phyloP scores from a whole-genome alignment of 2,329 filamentous ascomycete species.

The Epichloe brachyelytri region DNA sequence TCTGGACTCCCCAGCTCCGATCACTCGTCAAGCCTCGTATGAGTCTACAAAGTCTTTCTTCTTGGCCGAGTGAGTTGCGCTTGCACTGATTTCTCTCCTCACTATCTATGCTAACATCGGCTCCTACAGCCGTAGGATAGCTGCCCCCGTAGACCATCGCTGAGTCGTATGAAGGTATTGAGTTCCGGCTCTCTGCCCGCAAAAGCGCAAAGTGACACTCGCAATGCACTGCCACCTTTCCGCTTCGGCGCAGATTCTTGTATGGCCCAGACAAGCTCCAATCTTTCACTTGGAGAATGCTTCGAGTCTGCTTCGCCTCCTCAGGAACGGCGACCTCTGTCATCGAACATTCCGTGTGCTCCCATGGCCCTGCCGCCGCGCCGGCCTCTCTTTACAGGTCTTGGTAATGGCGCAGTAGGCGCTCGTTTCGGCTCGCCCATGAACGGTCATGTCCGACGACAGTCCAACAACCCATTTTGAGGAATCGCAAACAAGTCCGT shows the following conservation, averaged over 20 bases:
- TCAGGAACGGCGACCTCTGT: constrained; percentile 50
- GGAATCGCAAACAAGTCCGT: constrained; percentile 78
- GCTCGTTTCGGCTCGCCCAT: constrained; percentile 66
- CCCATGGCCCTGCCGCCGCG: constrained; percentile 45
- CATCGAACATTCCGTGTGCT: constrained; percentile 45
- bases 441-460: constrained; percentile 56
- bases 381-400: constrained; percentile 51
- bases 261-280: constrained; percentile 17
- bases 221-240: constrained; percentile 50
- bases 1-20: constrained; percentile 43
- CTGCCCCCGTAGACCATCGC: constrained; percentile 58
- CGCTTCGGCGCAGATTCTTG: constrained; percentile 46
- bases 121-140: constrained; percentile 47
- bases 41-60: constrained; percentile 36
- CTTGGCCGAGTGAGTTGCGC: constrained; percentile 37
- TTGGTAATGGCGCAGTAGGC: constrained; percentile 32
- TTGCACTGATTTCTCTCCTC: constrained; percentile 8
- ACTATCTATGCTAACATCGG: constrained; percentile 9
- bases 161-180: constrained; percentile 62
- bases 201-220: constrained; percentile 48
- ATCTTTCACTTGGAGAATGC: constrained; percentile 62
- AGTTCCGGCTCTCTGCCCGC: constrained; percentile 53
- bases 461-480: constrained; percentile 59
- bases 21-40: constrained; percentile 31
- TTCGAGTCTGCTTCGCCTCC: constrained; percentile 64